phyloP scores from a whole-genome alignment of 1,284 basidiomycete species.

The Cryptococcus sp. region DNA sequence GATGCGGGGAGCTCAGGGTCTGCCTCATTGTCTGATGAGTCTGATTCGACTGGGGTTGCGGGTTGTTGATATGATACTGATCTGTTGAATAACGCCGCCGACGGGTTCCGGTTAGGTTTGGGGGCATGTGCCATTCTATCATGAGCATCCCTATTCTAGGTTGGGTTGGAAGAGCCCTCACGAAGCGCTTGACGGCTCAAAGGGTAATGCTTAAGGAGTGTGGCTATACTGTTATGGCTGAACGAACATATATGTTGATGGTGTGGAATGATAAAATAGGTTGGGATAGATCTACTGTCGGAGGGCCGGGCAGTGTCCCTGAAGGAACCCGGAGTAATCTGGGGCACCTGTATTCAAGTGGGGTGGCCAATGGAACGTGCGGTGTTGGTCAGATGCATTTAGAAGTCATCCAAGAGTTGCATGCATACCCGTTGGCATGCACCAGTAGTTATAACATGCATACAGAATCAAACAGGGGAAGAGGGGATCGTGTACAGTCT shows the following conservation, averaged over 20 bases:
- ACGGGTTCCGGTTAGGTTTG: constrained; percentile 16
- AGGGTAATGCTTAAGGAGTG: no score
- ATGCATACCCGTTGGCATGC: no score
- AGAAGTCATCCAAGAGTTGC: no score
- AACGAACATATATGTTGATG: neutral
- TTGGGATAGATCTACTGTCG: neutral
- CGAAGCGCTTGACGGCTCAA: no score
- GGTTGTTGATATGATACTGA: constrained; percentile 12
- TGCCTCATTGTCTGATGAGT: neutral
- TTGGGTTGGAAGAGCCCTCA: no score
- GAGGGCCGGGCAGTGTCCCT: neutral
- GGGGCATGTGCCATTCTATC: constrained; percentile 35
- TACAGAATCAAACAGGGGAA: no score
- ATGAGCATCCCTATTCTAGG: no score
- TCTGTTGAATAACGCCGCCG: constrained; percentile 32
- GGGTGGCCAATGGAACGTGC: no score
- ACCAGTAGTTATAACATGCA: no score
- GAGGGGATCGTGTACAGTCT: no score
- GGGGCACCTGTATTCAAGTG: neutral
- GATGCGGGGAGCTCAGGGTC: neutral
- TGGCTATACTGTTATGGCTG: no score
- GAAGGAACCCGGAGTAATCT: constrained; percentile 1
- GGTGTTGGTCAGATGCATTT: no score
- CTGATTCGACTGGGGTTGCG: neutral
- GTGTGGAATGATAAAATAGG: neutral